These are phyloP conservation scores for Emmonsiellopsis sp. DNA, from an alignment of 2,329 filamentous ascomycete species.

Conservation along the genomic window DNA sequence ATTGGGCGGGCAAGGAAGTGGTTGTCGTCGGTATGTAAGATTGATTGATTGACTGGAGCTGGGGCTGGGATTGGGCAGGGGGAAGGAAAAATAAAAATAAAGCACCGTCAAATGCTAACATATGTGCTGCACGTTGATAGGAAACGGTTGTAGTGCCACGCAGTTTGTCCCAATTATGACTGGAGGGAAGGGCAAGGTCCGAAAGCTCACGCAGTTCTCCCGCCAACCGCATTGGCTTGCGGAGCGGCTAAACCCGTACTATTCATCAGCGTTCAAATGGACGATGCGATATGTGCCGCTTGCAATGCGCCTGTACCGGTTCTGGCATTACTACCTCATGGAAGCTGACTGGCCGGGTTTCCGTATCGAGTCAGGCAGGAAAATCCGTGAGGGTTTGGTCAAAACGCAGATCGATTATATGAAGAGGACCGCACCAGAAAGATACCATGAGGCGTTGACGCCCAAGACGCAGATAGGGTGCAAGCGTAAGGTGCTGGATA, in stretches of 20 bases:
- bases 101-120: not conserved
- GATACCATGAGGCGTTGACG: slow-evolving; percentile 36
- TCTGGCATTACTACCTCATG: slow-evolving; percentile 34
- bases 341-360: slow-evolving; percentile 37
- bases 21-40: slow-evolving; percentile 26
- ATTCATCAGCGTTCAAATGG: slow-evolving; percentile 32
- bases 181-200: slow-evolving; percentile 24
- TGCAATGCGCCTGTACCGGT: slow-evolving; percentile 36
- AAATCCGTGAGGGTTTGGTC: slow-evolving; percentile 27
- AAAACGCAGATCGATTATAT: slow-evolving; percentile 35
- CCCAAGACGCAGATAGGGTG: slow-evolving; percentile 39
- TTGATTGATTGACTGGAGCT: not conserved
- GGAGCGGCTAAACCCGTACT: slow-evolving; percentile 35
- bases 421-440: slow-evolving; percentile 31
- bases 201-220: slow-evolving; percentile 39
- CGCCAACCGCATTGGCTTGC: slow-evolving; percentile 43
- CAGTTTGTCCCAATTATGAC: slow-evolving; percentile 40
- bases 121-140: slow-evolving; percentile 12
- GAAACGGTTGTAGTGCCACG: slow-evolving; percentile 40
- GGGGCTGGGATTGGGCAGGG: not conserved
- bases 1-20: slow-evolving; percentile 29
- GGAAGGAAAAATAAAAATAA: too few species aligned
- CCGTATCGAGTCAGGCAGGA: slow-evolving; percentile 27
- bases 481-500: slow-evolving; percentile 40
- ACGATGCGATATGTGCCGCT: slow-evolving; percentile 37